These are phyloP conservation scores for Neopestalotiopsis clavispora DNA, from an alignment of 2,329 filamentous ascomycete species.

Conservation along the genomic window DNA sequence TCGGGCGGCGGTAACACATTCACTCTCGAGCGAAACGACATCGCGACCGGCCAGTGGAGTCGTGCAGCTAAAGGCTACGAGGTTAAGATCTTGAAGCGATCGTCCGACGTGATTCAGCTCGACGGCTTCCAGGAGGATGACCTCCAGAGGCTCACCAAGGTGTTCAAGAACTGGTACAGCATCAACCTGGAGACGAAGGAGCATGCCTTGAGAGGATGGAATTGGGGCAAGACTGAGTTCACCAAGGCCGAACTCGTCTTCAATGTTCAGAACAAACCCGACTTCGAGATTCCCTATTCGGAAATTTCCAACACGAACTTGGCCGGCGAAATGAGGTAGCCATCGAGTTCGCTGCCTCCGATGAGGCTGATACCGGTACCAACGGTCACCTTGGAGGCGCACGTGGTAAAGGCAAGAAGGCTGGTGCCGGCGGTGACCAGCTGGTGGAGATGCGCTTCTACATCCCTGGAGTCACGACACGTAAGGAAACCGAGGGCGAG, in stretches of 20 bases:
- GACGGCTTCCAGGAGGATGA: conserved; percentile 96
- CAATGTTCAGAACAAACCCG: conserved; percentile 94
- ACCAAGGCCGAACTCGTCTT: conserved; percentile 93
- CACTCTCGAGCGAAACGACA: conserved; percentile 86
- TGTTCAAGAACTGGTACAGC: conserved; percentile 99
- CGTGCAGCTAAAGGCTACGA: conserved; percentile 91
- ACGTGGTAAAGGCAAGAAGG: conserved; percentile 81
- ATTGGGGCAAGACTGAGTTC: conserved; percentile 99
- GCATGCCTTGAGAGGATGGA: conserved; percentile 95
- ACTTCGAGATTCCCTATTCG: conserved; percentile 95
- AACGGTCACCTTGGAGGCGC: conserved; percentile 78
- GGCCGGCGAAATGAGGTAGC: conserved; percentile 96
- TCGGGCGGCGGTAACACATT: conserved; percentile 87
- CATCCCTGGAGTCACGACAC: conserved; percentile 87
- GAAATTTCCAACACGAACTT: conserved; percentile 98
- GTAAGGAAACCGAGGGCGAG: conserved; percentile 75
- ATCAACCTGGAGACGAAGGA: conserved; percentile 90
- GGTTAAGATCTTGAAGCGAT: conserved; percentile 86
- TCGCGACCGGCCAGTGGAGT: conserved; percentile 91
- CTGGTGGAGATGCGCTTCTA: conserved; percentile 99
- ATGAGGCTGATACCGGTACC: conserved; percentile 72
- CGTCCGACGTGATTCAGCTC: conserved; percentile 85
- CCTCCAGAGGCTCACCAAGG: conserved; percentile 85
- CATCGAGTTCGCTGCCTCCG: conserved; percentile 83
- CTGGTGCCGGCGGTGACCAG: conserved; percentile 87